Conservation (phyloP, 2,329 filamentous ascomycete genomes). For the Xylariaceae sp. region DNA sequence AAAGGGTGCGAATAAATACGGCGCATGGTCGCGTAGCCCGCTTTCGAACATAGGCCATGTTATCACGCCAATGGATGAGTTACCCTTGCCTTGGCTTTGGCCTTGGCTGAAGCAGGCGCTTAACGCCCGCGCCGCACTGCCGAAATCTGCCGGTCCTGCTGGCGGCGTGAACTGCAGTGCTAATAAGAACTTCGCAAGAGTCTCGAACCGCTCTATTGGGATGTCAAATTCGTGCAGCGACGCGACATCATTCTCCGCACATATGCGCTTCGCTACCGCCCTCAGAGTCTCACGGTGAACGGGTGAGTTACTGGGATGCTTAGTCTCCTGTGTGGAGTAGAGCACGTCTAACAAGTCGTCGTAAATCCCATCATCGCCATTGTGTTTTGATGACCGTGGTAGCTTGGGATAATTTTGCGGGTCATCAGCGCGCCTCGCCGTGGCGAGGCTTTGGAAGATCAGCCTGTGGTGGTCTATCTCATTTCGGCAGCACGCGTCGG, state of each 20-base stretch:
- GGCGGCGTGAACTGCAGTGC: neutral
- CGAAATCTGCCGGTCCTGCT: neutral
- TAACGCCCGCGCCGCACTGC: neutral
- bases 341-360: slow-evolving; percentile 29
- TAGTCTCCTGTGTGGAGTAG: slow-evolving; percentile 23
- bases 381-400: slow-evolving; percentile 16
- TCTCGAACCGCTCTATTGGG: neutral
- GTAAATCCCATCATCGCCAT: slow-evolving; percentile 30
- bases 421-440: neutral
- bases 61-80: neutral
- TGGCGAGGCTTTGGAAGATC: slow-evolving; percentile 31
- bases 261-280: slow-evolving; percentile 10
- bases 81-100: neutral
- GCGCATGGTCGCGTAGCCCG: slow-evolving; percentile 2
- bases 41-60: neutral
- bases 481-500: slow-evolving; percentile 21
- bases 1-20: neutral
- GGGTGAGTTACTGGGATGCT: slow-evolving; percentile 6
- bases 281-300: slow-evolving; percentile 23
- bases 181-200: neutral
- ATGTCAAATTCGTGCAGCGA: neutral
- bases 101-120: slow-evolving; percentile 2
- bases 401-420: neutral
- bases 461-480: slow-evolving; percentile 24
- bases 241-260: neutral